These are phyloP conservation scores for Xylaria cubensis DNA, from an alignment of 495 filamentous ascomycete species.

Conservation along the genomic window DNA sequence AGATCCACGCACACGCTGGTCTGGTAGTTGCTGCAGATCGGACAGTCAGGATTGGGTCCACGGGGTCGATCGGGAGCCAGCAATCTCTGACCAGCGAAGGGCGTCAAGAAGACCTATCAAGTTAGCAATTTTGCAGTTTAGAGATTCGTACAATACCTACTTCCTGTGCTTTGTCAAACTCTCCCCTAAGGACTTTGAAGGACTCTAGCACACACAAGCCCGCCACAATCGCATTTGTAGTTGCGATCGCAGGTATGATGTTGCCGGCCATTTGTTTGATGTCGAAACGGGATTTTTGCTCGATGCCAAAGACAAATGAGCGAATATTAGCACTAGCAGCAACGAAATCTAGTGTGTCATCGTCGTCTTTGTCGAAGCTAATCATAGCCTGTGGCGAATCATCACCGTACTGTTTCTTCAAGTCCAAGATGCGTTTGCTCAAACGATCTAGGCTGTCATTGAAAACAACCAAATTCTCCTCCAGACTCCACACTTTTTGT, in stretches of 20 bases:
- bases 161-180: slow-evolving; percentile 67
- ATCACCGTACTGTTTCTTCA: slow-evolving; percentile 58
- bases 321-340: slow-evolving; percentile 87
- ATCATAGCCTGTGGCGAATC: slow-evolving; percentile 66
- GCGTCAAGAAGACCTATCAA: slow-evolving; percentile 76
- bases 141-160: slow-evolving; percentile 50
- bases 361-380: slow-evolving; percentile 95
- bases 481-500: slow-evolving; percentile 78
- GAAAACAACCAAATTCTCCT: slow-evolving; percentile 88
- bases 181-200: slow-evolving; percentile 84
- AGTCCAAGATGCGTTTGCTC: slow-evolving; percentile 70
- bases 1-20: slow-evolving; percentile 71
- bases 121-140: slow-evolving; percentile 7
- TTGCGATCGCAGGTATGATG: slow-evolving; percentile 98
- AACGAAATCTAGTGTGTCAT: slow-evolving; percentile 94
- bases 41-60: slow-evolving; percentile 79
- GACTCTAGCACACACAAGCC: slow-evolving; percentile 91
- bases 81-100: slow-evolving; percentile 77
- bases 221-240: slow-evolving; percentile 96
- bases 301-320: slow-evolving; percentile 84
- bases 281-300: slow-evolving; percentile 88
- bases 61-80: slow-evolving; percentile 73
- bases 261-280: slow-evolving; percentile 99
- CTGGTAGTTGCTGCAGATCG: slow-evolving; percentile 78
- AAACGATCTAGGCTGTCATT: slow-evolving; percentile 80